A percentile compares a stretch with the other conserved stretches of the same genome.
Evolutionary conservation across 345 rosid genomes (phyloP).

Genomic region (Aquilaria malaccensis): DNA sequence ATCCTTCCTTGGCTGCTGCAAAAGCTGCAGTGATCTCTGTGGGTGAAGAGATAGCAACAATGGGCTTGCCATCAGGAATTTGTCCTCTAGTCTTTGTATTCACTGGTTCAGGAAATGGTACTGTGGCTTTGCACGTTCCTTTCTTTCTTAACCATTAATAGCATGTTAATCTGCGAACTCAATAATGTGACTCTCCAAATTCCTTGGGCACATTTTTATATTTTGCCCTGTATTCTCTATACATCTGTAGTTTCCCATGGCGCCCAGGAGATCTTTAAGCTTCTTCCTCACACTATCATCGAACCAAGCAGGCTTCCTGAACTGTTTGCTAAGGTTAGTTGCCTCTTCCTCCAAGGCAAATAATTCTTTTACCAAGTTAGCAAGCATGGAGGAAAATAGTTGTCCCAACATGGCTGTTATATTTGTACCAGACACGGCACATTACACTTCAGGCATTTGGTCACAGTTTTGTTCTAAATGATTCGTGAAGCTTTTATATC

Average conservation of each 20-base stretch:
- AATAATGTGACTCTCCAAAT: background rate
- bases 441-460: too few relatives aligned
- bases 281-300: constrained; percentile 87
- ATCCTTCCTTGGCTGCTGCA: constrained; percentile 79
- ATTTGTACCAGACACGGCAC: too few relatives aligned
- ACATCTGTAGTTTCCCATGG: constrained; percentile 56
- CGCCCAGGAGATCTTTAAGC: constrained; percentile 91
- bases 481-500: too few relatives aligned
- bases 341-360: background rate
- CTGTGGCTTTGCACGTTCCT: background rate
- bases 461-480: too few relatives aligned
- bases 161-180: constrained; percentile 2
- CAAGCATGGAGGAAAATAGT: too few relatives aligned
- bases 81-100: constrained; percentile 78
- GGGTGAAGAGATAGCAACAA: constrained; percentile 77
- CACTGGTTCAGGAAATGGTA: constrained; percentile 81
- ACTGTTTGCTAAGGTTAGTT: constrained; percentile 51
- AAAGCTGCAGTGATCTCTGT: constrained; percentile 78
- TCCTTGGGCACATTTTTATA: background rate
- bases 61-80: constrained; percentile 71
- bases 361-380: too few relatives aligned
- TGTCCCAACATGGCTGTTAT: too few relatives aligned
- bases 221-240: background rate
- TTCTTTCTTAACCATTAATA: background rate
- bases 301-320: constrained; percentile 68